phyloP scores from a whole-genome alignment of 1,139 yeast genomes.

The Entelexis sorbosivorans region DNA sequence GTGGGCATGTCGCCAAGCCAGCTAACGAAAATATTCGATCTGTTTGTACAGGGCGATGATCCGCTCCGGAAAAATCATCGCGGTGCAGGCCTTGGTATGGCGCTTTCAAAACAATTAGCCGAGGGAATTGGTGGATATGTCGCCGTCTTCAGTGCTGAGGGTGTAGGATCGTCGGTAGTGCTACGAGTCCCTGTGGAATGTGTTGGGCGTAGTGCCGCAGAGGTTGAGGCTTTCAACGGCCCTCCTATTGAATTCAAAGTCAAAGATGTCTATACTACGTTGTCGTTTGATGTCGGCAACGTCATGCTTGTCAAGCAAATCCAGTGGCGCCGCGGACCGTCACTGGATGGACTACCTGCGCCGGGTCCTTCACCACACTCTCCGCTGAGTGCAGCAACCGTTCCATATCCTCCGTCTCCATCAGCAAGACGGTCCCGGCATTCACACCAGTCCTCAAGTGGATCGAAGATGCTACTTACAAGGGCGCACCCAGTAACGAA shows the following conservation, averaged over 20 bases:
- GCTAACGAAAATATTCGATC: slow-evolving; percentile 82
- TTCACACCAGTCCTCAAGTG: slow-evolving; percentile 10
- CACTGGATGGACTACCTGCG: background rate
- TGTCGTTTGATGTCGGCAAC: slow-evolving; percentile 12
- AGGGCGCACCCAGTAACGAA: slow-evolving; percentile 13
- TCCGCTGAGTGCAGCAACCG: background rate
- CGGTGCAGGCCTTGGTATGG: slow-evolving; percentile 91
- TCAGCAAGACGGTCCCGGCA: slow-evolving; percentile 5
- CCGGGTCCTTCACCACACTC: background rate
- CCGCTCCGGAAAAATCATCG: slow-evolving; percentile 85
- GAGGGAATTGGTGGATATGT: slow-evolving; percentile 64
- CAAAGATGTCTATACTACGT: slow-evolving; percentile 17
- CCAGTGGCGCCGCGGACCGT: background rate
- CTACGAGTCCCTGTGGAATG: slow-evolving; percentile 52
- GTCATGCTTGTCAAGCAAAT: slow-evolving; percentile 7
- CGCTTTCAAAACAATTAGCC: slow-evolving; percentile 86
- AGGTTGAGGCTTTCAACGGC: slow-evolving; percentile 10
- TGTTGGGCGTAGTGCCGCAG: background rate
- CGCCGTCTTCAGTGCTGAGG: slow-evolving; percentile 55
- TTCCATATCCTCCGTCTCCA: background rate
- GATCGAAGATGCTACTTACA: slow-evolving; percentile 11
- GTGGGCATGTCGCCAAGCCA: slow-evolving; percentile 79
- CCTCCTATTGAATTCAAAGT: slow-evolving; percentile 21
- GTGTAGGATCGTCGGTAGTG: slow-evolving; percentile 71
- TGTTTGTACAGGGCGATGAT: slow-evolving; percentile 95